Evolutionary conservation across 306 rosid genomes (phyloP), one percentile per base, ranked within the genome.

Genomic region (Crataegus laevigata): DNA sequence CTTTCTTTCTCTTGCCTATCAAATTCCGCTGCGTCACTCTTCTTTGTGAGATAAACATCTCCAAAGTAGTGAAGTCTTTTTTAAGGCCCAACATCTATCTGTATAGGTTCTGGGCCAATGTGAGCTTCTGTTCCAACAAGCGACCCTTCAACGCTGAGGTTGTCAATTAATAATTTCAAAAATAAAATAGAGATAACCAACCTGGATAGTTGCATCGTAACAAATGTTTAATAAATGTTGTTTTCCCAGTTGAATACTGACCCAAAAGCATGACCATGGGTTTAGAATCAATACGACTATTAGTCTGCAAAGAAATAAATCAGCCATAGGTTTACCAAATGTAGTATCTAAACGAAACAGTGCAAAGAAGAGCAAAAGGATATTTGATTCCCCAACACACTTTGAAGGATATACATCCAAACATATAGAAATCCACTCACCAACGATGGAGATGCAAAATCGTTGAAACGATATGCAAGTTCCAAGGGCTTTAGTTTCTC

Each of bases 191-290:
- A 68, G 38, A 60, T 17, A 61, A 84, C 92, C 52, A 57, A 92
- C 99, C 99, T 79, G 99, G 98, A 75, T 92, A 94, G 65, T 89
- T 82, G 76, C 96, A 89, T 84, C 76, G 80, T 72, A 94, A 66
- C 85, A 94, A 78, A 82, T 94, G 99, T 71, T 92, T 94, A 72
- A 94, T 92, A 69, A 94, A 92, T 24, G 99, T 94, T 76, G 99
- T 94, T 78, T 94, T 94, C 54, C 99, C 99, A 0, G 99, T 94
- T 55, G 99, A 94, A 85, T 94, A 94, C 78, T 94, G 99, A 69
- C 99, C 97, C 84, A 92, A 89, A 80, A 94, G 93, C 97, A 92
- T 92, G 67, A 94, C 88, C 97, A 94, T 92, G 28, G 99, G 99
- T 81, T 94, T 94, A n/a, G 99, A 96, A 85, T 94, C 99, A 85